These are phyloP conservation scores for Stephania cephalantha DNA, from an alignment of 164 flowering plant species.

Conservation along the genomic window DNA sequence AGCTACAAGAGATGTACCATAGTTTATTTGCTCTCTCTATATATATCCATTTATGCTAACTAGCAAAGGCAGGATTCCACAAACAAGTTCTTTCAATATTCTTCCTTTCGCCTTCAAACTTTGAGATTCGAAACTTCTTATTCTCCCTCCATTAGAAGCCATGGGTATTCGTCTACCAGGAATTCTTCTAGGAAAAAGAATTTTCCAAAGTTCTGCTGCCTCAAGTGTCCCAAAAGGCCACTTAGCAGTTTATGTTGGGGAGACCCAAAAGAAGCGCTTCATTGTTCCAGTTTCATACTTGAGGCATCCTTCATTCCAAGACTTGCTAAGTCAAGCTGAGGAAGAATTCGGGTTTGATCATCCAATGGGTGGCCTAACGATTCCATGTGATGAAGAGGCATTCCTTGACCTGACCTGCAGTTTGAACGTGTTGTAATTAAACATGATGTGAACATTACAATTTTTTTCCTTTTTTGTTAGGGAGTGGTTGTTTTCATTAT, in stretches of 20 bases:
- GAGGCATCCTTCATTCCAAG: constrained; percentile 5
- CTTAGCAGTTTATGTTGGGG: too few species aligned
- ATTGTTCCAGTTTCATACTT: constrained; percentile 3
- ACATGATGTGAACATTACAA: too few species aligned
- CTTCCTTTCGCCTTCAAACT: not conserved
- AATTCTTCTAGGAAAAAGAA: constrained; percentile 7
- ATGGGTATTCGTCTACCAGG: constrained; percentile 20
- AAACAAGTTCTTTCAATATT: not conserved
- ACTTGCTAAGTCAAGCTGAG: constrained; percentile 4
- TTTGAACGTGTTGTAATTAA: too few species aligned
- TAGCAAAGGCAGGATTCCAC: not conserved
- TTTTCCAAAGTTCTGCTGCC: not conserved
- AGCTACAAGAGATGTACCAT: too few species aligned
- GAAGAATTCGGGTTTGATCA: constrained; percentile 8
- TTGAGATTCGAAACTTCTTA: not conserved
- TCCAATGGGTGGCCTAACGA: constrained; percentile 9
- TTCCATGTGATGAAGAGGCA: not conserved
- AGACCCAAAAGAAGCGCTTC: not conserved
- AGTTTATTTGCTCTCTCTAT: not conserved
- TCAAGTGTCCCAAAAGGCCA: not conserved
- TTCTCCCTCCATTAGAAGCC: not conserved
- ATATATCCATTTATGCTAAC: not conserved
- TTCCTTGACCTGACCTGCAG: constrained; percentile 4
- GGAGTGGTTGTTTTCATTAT: not conserved
- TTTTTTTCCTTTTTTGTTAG: too few species aligned